Conservation (phyloP, 2,329 filamentous ascomycete species). For the Pseudogymnoascus sp. region DNA sequence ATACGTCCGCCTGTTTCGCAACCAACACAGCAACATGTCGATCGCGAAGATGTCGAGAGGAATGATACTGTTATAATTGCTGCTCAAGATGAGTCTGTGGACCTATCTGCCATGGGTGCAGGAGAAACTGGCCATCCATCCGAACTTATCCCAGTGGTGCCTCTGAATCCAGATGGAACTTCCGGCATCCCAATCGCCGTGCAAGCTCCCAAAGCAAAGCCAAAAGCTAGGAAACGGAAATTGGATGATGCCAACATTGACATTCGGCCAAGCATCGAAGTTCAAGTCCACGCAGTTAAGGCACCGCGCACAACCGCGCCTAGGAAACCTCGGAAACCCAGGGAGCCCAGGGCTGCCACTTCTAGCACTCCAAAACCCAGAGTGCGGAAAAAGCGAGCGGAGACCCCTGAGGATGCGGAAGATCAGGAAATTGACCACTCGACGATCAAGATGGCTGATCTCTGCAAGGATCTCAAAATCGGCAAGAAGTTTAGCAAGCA, state of each 20-base stretch:
- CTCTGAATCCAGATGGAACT: conserved; percentile 22
- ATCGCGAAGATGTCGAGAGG: not conserved
- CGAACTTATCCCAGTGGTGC: conserved; percentile 18
- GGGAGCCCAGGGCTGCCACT: conserved; percentile 9
- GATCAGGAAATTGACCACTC: conserved; percentile 54
- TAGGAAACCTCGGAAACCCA: conserved; percentile 6
- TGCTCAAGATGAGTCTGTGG: not conserved
- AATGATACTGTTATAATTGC: not conserved
- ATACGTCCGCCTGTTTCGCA: not conserved
- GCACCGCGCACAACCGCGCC: not conserved
- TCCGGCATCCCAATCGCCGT: conserved; percentile 13
- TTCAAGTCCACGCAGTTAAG: not conserved
- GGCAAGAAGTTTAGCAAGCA: conserved; percentile 70
- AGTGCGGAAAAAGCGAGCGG: conserved; percentile 19
- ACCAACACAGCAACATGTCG: not conserved
- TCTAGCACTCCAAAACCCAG: conserved; percentile 15
- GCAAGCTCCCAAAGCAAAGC: not conserved
- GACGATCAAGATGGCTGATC: conserved; percentile 61
- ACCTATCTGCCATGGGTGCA: conserved; percentile 12
- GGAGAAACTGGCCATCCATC: conserved; percentile 10
- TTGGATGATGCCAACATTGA: conserved; percentile 5
- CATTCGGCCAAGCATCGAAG: conserved; percentile 10
- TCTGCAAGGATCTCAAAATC: conserved; percentile 60
- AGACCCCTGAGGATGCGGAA: conserved; percentile 57
- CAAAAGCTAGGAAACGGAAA: not conserved